Conservation (phyloP, 345 rosid species). For the Orychophragmus violaceus region DNA sequence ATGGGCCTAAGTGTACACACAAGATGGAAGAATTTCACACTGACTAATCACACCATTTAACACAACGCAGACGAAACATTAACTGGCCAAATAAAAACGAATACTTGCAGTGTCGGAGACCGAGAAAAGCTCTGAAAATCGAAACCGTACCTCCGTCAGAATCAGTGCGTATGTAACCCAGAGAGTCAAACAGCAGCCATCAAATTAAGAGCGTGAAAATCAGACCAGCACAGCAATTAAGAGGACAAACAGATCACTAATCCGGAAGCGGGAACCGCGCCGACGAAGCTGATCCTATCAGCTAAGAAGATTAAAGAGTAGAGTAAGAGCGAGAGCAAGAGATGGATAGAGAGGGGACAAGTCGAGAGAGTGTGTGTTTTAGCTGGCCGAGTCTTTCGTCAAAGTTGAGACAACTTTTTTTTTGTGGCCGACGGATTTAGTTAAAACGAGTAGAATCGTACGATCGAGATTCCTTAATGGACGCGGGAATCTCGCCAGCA, state of each 20-base stretch:
- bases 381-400: slow-evolving; percentile 20
- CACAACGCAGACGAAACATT: not conserved
- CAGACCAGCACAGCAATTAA: not conserved
- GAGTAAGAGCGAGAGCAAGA: not conserved
- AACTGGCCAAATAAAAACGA: not conserved
- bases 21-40: slow-evolving; percentile 10
- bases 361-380: not conserved
- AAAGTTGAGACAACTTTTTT: not conserved
- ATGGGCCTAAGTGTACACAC: not conserved
- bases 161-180: not conserved
- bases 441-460: slow-evolving; percentile 8
- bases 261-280: slow-evolving; percentile 26
- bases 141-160: slow-evolving; percentile 13
- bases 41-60: not conserved
- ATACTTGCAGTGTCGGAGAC: not conserved
- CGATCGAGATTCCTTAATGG: slow-evolving; percentile 11
- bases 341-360: not conserved
- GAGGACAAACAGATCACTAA: slow-evolving; percentile 19
- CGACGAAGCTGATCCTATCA: slow-evolving; percentile 33
- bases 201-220: not conserved
- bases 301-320: slow-evolving; percentile 5
- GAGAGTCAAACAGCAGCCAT: not conserved
- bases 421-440: slow-evolving; percentile 29
- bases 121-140: not conserved
- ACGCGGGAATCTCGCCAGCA: slow-evolving; percentile 24